Percentiles rank a stretch among this genome's conserved stretches.
phyloP scores from a whole-genome alignment of 148 eudicot species.

The Rhododendron ovatum region DNA sequence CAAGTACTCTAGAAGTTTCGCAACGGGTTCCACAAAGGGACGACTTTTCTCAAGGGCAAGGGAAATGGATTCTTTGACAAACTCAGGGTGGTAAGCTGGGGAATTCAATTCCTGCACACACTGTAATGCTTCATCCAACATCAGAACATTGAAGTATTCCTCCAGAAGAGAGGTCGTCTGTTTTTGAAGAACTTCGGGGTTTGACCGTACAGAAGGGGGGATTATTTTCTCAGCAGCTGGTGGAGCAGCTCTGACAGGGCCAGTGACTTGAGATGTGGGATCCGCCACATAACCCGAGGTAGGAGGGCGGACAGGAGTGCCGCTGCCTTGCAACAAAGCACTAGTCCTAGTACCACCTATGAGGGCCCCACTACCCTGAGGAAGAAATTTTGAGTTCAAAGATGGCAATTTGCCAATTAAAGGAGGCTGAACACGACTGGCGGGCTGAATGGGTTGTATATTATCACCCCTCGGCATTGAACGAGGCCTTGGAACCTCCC shows the following conservation, averaged over 20 bases:
- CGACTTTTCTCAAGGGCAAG: slow-evolving; percentile 76
- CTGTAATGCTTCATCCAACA: slow-evolving; percentile 75
- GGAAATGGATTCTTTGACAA: slow-evolving; percentile 73
- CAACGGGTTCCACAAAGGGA: slow-evolving; percentile 61
- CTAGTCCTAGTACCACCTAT: slow-evolving; percentile 54
- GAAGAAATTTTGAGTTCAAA: slow-evolving; percentile 55
- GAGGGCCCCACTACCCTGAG: slow-evolving; percentile 66
- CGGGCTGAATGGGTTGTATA: slow-evolving; percentile 16
- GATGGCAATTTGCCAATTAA: slow-evolving; percentile 44
- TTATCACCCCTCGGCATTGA: slow-evolving; percentile 55
- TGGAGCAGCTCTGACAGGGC: slow-evolving; percentile 25
- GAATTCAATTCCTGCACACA: slow-evolving; percentile 72
- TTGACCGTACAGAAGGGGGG: slow-evolving; percentile 23
- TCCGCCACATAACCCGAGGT: slow-evolving; percentile 33
- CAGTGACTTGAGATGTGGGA: slow-evolving; percentile 25
- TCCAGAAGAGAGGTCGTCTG: slow-evolving; percentile 65
- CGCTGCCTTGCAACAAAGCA: slow-evolving; percentile 78
- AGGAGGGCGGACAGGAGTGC: slow-evolving; percentile 38
- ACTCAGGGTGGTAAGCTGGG: slow-evolving; percentile 60
- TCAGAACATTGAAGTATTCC: slow-evolving; percentile 64
- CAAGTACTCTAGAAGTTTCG: slow-evolving; percentile 64
- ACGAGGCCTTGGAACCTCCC: slow-evolving; percentile 79
- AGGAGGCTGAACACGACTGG: slow-evolving; percentile 49
- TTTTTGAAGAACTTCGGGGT: slow-evolving; percentile 42
- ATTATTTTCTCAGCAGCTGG: slow-evolving; percentile 20